Evolutionary conservation across 2,329 filamentous ascomycete species (phyloP).

Genomic region (Coniochaeta sp.): DNA sequence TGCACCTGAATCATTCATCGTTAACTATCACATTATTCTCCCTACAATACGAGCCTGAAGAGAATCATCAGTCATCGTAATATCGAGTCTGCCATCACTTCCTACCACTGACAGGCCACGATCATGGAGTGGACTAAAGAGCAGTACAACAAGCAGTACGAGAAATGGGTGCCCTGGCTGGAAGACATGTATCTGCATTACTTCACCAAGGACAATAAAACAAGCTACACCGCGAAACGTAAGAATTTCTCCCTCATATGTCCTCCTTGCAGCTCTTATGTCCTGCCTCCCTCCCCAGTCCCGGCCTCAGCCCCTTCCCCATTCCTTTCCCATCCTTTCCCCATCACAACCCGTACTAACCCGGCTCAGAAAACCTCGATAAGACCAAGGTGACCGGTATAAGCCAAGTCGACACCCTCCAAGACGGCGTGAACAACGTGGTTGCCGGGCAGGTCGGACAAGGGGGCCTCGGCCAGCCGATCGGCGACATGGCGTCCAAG

Average conservation of each 20-base stretch:
- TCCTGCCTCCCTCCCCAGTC: too few species aligned
- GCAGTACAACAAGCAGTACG: constrained; percentile 66
- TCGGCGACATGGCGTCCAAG: constrained; percentile 54
- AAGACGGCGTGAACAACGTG: constrained; percentile 59
- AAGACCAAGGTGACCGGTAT: constrained; percentile 65
- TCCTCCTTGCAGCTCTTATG: too few species aligned
- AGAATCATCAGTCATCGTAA: too few species aligned
- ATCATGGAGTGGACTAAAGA: constrained; percentile 47
- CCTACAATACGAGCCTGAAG: too few species aligned
- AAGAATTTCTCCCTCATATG: constrained; percentile 12
- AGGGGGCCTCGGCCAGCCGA: constrained; percentile 57
- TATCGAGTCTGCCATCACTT: background rate
- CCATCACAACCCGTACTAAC: background rate
- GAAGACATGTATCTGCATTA: constrained; percentile 66
- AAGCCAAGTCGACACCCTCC: constrained; percentile 58
- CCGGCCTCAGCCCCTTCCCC: too few species aligned
- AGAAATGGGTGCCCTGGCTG: constrained; percentile 69
- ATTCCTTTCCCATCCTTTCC: too few species aligned
- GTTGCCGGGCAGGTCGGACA: constrained; percentile 59
- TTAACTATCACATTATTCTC: too few species aligned
- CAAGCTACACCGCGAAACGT: constrained; percentile 64
- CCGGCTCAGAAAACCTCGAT: constrained; percentile 52
- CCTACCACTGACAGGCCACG: background rate
- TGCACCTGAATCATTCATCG: too few species aligned
- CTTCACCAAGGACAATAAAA: constrained; percentile 73